Evolutionary conservation across 768 basidiomycete species (phyloP).

Genomic region (Mycena polygramma): DNA sequence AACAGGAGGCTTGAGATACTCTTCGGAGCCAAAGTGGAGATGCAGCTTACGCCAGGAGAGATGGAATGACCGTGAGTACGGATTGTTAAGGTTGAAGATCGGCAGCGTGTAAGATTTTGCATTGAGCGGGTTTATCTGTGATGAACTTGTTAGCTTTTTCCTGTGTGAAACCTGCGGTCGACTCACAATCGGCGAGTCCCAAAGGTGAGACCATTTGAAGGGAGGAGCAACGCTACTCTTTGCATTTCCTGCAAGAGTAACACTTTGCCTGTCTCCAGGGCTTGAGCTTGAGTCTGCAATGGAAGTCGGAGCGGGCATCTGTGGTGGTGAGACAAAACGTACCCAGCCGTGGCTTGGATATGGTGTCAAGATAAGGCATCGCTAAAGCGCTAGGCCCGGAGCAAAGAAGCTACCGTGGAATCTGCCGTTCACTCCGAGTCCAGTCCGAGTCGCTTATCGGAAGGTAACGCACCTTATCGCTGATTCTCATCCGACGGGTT

Average conservation of each 20-base stretch:
- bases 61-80: conserved; percentile 65
- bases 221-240: conserved; percentile 41
- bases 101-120: conserved; percentile 66
- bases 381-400: background rate
- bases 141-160: background rate
- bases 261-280: background rate
- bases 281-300: background rate
- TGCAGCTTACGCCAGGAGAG: conserved; percentile 48
- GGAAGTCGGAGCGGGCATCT: background rate
- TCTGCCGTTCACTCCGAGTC: too few species aligned
- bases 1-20: background rate
- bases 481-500: too few species aligned
- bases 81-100: conserved; percentile 60
- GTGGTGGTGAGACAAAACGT: background rate
- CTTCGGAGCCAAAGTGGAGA: background rate
- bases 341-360: background rate
- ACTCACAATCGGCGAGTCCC: conserved; percentile 56
- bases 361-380: background rate
- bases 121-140: conserved; percentile 53
- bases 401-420: background rate
- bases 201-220: conserved; percentile 51
- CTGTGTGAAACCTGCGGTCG: background rate
- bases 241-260: background rate
- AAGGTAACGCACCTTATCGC: too few species aligned
- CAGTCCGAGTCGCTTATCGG: too few species aligned